Percentiles rank a stretch among this genome's conserved stretches.
Evolutionary conservation across 1,284 basidiomycete genomes (phyloP).

Genomic region (Cystobasidium slooffiae): DNA sequence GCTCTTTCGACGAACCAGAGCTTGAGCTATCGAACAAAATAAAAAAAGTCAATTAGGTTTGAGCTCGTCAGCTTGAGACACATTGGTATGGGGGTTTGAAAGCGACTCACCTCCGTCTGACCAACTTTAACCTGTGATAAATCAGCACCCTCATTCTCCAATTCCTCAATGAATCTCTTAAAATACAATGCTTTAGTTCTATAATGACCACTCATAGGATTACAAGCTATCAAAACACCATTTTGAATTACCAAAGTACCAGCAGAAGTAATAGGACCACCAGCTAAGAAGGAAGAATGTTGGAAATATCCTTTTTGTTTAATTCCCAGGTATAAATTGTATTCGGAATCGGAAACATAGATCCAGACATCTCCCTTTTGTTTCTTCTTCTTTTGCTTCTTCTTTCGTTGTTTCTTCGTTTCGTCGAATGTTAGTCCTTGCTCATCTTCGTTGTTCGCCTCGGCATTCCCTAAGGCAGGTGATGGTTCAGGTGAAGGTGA

Average conservation of each 20-base stretch:
- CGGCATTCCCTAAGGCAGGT: background rate
- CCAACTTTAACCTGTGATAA: conserved; percentile 56
- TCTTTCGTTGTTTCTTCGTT: conserved; percentile 59
- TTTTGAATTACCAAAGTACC: conserved; percentile 68
- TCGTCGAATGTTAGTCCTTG: conserved; percentile 54
- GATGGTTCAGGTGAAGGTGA: conserved; percentile 11
- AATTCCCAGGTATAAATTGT: conserved; percentile 73
- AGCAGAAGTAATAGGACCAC: conserved; percentile 63
- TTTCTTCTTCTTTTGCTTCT: conserved; percentile 60
- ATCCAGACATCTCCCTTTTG: conserved; percentile 43
- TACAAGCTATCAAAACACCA: conserved; percentile 68
- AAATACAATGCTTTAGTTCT: conserved; percentile 54
- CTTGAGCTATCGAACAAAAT: conserved; percentile 9
- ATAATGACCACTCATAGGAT: conserved; percentile 72
- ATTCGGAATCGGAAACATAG: conserved; percentile 54
- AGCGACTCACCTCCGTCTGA: conserved; percentile 31
- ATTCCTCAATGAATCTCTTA: conserved; percentile 53
- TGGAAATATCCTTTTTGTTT: conserved; percentile 70
- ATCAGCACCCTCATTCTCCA: conserved; percentile 67
- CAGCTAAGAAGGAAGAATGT: conserved; percentile 69
- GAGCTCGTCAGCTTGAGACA: background rate
- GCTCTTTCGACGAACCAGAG: conserved; percentile 41
- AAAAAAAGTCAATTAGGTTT: background rate
- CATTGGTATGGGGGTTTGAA: background rate
- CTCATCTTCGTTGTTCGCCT: background rate